phyloP scores from a whole-genome alignment of 768 basidiomycete genomes.

The Serendipita sp. region DNA sequence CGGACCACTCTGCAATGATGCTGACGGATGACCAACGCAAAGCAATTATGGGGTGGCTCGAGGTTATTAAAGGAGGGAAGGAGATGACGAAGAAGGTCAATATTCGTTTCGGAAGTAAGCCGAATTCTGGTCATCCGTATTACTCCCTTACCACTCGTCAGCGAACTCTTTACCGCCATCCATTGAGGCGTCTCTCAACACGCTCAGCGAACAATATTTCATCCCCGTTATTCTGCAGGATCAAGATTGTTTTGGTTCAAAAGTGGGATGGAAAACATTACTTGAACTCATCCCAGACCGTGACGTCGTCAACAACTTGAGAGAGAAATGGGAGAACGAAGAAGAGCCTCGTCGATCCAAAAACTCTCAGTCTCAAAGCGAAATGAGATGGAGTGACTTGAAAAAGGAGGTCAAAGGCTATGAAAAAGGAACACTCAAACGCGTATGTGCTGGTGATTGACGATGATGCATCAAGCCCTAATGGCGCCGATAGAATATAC shows the following conservation, averaged over 20 bases:
- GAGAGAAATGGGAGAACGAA: background rate
- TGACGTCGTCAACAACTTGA: constrained; percentile 12
- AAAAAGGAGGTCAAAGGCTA: constrained; percentile 8
- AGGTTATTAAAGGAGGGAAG: constrained; percentile 35
- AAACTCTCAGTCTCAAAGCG: background rate
- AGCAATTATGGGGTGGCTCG: constrained; percentile 73
- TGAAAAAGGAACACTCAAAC: constrained; percentile 17
- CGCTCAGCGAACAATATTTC: constrained; percentile 39
- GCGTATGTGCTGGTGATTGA: constrained; percentile 18
- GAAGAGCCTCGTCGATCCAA: background rate
- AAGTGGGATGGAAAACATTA: constrained; percentile 55
- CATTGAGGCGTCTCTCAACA: constrained; percentile 28
- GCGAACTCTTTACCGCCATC: constrained; percentile 7
- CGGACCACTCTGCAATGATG: constrained; percentile 71
- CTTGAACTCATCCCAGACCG: constrained; percentile 59
- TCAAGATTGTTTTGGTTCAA: constrained; percentile 62
- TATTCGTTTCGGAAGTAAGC: background rate
- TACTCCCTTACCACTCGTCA: background rate
- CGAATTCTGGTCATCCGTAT: background rate
- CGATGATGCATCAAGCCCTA: background rate
- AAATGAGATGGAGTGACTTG: constrained; percentile 60
- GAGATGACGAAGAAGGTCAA: constrained; percentile 1
- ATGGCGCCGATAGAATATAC: constrained; percentile 14
- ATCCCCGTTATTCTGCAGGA: constrained; percentile 51
- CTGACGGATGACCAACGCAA: constrained; percentile 84